Conservation (phyloP, 2,329 filamentous ascomycete species). For the Colletotrichum tabaci region DNA sequence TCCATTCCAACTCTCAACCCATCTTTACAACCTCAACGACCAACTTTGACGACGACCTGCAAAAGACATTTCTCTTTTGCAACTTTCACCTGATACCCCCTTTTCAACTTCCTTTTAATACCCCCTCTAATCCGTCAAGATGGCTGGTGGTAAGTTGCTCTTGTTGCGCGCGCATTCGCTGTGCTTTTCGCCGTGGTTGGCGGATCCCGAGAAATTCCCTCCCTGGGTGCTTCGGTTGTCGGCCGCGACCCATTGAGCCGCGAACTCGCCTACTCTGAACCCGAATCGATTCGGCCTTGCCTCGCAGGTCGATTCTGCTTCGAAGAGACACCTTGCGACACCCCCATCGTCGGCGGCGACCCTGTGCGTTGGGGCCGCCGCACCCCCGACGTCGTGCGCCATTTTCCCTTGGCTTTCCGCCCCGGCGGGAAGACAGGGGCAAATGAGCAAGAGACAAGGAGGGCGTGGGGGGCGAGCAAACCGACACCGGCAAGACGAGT, state of each 20-base stretch:
- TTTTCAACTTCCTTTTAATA: slow-evolving; percentile 41
- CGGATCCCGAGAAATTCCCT: slow-evolving; percentile 21
- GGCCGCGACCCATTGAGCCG: slow-evolving; percentile 36
- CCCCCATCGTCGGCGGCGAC: neutral
- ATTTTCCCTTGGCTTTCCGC: slow-evolving; percentile 49
- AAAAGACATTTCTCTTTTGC: slow-evolving; percentile 43
- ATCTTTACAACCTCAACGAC: slow-evolving; percentile 32
- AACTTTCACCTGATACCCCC: slow-evolving; percentile 46
- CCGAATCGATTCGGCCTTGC: slow-evolving; percentile 3
- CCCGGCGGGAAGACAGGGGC: slow-evolving; percentile 8
- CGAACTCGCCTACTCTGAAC: neutral
- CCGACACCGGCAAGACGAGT: neutral
- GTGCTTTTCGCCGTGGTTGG: slow-evolving; percentile 24
- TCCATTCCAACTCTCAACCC: slow-evolving; percentile 14
- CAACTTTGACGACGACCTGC: slow-evolving; percentile 38
- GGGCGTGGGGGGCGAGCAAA: slow-evolving; percentile 1
- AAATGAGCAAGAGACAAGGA: slow-evolving; percentile 18
- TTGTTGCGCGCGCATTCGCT: slow-evolving; percentile 3
- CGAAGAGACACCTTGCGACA: slow-evolving; percentile 13
- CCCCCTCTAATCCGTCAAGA: slow-evolving; percentile 49
- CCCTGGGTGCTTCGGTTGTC: neutral
- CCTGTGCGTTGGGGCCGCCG: neutral
- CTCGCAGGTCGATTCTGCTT: neutral
- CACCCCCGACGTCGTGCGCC: slow-evolving; percentile 47
- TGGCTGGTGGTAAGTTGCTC: slow-evolving; percentile 62